Base-by-base conservation (phyloP, 805 yeast species). In the Saturnispora zaruensis region DNA sequence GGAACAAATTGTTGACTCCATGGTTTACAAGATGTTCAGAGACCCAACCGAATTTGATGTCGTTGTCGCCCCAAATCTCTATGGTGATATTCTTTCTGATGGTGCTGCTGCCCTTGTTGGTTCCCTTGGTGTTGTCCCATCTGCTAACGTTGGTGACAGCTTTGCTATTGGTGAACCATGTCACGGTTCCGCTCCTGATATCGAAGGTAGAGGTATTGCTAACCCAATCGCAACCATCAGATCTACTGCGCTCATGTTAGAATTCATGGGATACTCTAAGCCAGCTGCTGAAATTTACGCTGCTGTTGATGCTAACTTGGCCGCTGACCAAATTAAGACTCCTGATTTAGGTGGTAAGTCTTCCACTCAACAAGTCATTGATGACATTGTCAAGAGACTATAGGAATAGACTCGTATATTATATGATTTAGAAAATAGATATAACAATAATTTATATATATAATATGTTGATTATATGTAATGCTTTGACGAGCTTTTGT, bases 151-250 rank as follows among this genome's bases (percentile, higher is more conserved):
- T 55, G 99, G 99, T 63, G 96, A 89, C 66, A 71, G 76, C 66
- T 91, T 93, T 65, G 97, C 95, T 55, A 88, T 93, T 65, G 99
- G 99, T 67, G 99, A 93, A 73, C 99, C 99, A 65, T 90, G 97
- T 66, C 99, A 93, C 72, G 99, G 99, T 54, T 87, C 96, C 50
- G 99, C 99, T 49, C 99, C 99, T 51, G 99, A 93, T 68, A 93
- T 93, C 58, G 96, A 90, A 66, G 99, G 99, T 60, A 82, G 78
- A 69, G 93, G 93, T 61, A 87, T 88, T 60, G 79, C 96, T 48
- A 91, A 91, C 78, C 99, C 99, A 57, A 82, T 93, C 63, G 99
- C 99, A 51, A 93, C 99, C 46, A 91, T 93, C 66, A 84, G 99
- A 73, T 93, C 99, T 28, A 83, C 97, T 52, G 99, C 98, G 51